These are phyloP conservation scores for Hordeum marinum DNA, from an alignment of 176 grass and related monocot species.

Conservation along the genomic window DNA sequence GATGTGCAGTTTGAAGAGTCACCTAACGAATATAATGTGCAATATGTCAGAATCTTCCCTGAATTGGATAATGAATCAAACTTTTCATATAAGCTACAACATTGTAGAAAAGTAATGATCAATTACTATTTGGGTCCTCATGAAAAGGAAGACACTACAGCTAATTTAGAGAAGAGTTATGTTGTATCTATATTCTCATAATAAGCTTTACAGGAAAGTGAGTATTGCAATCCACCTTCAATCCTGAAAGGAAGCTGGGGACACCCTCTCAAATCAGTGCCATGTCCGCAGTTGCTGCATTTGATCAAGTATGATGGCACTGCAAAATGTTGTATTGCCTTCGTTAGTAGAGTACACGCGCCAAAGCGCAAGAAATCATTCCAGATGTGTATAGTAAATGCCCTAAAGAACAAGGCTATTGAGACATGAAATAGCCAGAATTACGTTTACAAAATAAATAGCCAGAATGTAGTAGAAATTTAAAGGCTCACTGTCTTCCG, in stretches of 20 bases:
- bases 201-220: background rate
- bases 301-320: constrained; percentile 90
- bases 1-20: constrained; percentile 72
- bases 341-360: background rate
- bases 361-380: background rate
- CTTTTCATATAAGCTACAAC: background rate
- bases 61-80: background rate
- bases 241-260: constrained; percentile 70
- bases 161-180: background rate
- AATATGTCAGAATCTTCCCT: constrained; percentile 16
- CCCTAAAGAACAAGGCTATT: background rate
- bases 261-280: constrained; percentile 92
- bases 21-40: constrained; percentile 34
- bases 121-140: background rate
- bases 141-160: background rate
- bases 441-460: background rate
- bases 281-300: constrained; percentile 91
- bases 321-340: constrained; percentile 21
- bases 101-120: background rate
- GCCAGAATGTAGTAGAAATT: constrained; percentile 17
- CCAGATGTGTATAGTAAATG: background rate
- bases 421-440: background rate
- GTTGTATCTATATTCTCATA: background rate
- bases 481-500: constrained; percentile 50
- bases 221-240: constrained; percentile 50